A percentile compares a stretch with the other conserved stretches of the same genome.
These are phyloP conservation scores for Diaporthe vexans DNA, from an alignment of 2,329 filamentous ascomycete species.

Conservation along the genomic window DNA sequence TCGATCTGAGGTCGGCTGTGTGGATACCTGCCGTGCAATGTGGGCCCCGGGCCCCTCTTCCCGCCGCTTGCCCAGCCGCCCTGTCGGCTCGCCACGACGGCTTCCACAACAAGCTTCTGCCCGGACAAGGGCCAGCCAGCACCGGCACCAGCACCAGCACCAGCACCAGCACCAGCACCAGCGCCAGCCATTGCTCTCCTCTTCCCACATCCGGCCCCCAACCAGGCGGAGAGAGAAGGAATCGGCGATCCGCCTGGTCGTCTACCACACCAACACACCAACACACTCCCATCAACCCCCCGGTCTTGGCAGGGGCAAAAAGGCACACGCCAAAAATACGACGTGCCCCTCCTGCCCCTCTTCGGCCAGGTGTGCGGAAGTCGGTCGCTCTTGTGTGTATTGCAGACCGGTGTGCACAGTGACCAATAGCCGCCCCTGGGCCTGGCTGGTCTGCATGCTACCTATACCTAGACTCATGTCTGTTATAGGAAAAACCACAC, in stretches of 20 bases:
- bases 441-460: no score
- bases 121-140: background rate
- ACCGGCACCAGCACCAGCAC: conserved; percentile 2
- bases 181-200: no score
- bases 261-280: background rate
- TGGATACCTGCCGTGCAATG: background rate
- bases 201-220: conserved; percentile 19
- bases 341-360: background rate
- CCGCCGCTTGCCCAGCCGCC: conserved; percentile 25
- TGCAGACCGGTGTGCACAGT: background rate
- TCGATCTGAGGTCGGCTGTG: no score
- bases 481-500: background rate
- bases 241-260: conserved; percentile 19
- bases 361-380: background rate
- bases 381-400: conserved; percentile 1
- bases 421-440: no score
- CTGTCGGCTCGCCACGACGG: conserved; percentile 25
- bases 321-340: conserved; percentile 17
- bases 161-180: background rate
- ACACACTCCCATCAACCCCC: no score
- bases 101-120: background rate
- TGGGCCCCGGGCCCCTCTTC: conserved; percentile 23
- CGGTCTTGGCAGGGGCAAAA: conserved; percentile 20
- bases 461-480: no score
- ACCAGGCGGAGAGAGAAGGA: background rate